Evolutionary conservation across 176 grass and related monocot genomes (phyloP).

Genomic region (Triticum urartu): DNA sequence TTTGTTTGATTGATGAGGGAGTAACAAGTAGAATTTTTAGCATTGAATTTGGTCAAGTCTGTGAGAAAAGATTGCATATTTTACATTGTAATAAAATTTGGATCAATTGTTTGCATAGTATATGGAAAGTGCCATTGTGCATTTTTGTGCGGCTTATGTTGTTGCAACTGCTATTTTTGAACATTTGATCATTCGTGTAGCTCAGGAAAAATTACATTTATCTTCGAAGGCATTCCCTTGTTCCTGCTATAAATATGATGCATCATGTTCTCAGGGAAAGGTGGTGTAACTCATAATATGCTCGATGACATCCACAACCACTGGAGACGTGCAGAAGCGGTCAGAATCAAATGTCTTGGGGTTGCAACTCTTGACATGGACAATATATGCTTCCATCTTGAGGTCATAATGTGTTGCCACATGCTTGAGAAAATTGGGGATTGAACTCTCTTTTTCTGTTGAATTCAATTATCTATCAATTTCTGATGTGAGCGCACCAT

Average conservation of each 20-base stretch:
- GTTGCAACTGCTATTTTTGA: neutral
- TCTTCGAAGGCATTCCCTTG: neutral
- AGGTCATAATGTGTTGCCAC: conserved; percentile 48
- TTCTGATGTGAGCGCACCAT: conserved; percentile 26
- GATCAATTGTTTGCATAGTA: neutral
- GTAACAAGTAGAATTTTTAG: neutral
- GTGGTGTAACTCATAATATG: conserved; percentile 75
- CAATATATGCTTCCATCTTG: conserved; percentile 73
- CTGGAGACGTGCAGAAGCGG: conserved; percentile 69
- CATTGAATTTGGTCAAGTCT: neutral
- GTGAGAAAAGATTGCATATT: neutral
- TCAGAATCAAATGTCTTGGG: conserved; percentile 78
- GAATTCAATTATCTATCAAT: neutral
- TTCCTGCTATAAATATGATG: conserved; percentile 1
- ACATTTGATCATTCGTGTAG: neutral
- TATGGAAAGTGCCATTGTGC: neutral
- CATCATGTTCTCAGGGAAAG: conserved; percentile 46
- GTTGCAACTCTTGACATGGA: conserved; percentile 77
- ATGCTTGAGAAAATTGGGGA: neutral
- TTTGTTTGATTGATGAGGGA: neutral
- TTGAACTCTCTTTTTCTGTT: neutral
- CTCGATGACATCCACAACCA: conserved; percentile 79
- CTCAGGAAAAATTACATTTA: neutral
- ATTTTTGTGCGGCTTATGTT: neutral
- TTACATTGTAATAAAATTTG: neutral